A percentile compares a stretch with the other conserved stretches of the same genome.
Conservation (phyloP, 1,284 basidiomycete genomes). For the Boletus austroedulis region DNA sequence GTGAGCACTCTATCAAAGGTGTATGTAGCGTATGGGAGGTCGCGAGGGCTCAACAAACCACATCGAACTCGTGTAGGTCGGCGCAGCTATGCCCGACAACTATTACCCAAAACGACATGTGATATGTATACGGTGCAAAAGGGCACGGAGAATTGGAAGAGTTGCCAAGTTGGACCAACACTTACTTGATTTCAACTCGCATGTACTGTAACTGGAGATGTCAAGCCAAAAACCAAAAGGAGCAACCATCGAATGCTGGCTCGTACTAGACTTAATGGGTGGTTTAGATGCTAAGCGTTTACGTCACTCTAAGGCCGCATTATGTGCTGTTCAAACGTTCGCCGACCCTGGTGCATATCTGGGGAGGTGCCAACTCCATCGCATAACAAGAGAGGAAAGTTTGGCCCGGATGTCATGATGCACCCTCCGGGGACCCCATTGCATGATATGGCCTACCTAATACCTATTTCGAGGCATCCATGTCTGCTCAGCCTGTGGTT, state of each 20-base stretch:
- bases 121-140: neutral
- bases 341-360: neutral
- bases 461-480: no score
- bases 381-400: slow-evolving; percentile 16
- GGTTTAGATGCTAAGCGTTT: neutral
- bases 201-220: neutral
- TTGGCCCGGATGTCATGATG: slow-evolving; percentile 4
- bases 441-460: slow-evolving; percentile 8
- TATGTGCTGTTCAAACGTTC: neutral
- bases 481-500: no score
- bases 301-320: neutral
- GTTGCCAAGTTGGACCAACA: neutral
- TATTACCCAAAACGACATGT: neutral
- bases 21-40: neutral
- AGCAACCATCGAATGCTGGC: neutral
- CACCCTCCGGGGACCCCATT: slow-evolving; percentile 10
- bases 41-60: neutral
- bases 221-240: neutral
- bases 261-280: neutral
- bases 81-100: neutral
- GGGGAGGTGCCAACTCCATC: slow-evolving; percentile 10
- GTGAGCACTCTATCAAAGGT: slow-evolving; percentile 1
- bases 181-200: neutral
- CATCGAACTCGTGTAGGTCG: neutral
- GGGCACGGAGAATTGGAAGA: slow-evolving; percentile 4